A percentile compares a stretch with the other conserved stretches of the same genome.
Conservation (phyloP, 1,139 yeast genomes). For the Blastobotrys illinoisensis region DNA sequence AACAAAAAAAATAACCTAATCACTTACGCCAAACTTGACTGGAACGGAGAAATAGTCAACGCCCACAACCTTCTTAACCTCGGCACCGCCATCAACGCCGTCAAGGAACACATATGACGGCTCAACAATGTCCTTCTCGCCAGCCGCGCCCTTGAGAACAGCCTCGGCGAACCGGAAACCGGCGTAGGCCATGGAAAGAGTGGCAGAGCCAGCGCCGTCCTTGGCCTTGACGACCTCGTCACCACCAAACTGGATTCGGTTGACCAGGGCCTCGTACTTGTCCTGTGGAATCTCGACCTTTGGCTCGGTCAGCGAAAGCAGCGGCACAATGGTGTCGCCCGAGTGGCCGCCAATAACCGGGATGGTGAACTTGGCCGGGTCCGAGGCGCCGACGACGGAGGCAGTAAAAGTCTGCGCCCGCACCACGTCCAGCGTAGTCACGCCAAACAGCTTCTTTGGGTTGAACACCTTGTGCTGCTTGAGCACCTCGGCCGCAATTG, state of each 20-base stretch:
- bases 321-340: constrained; percentile 96
- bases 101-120: constrained; percentile 53
- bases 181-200: constrained; percentile 97
- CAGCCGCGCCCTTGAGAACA: constrained; percentile 57
- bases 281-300: constrained; percentile 46
- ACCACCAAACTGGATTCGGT: constrained; percentile 98
- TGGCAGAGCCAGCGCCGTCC: constrained; percentile 98
- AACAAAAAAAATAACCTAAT: not conserved
- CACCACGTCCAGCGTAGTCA: constrained; percentile 91
- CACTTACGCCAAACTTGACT: constrained; percentile 57
- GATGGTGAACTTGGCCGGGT: constrained; percentile 44
- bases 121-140: constrained; percentile 66
- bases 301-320: constrained; percentile 64
- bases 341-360: constrained; percentile 96
- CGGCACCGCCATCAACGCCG: constrained; percentile 37
- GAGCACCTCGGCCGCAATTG: constrained; percentile 93
- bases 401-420: constrained; percentile 91
- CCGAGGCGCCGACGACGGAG: constrained; percentile 58
- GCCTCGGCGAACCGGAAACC: constrained; percentile 93
- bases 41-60: constrained; percentile 90
- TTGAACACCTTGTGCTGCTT: constrained; percentile 82
- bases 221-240: constrained; percentile 98
- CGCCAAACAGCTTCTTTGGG: constrained; percentile 92
- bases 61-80: constrained; percentile 40
- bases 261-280: constrained; percentile 61